Evolutionary conservation across 164 flowering plant species (phyloP).

Genomic region (Macadamia integrifolia): DNA sequence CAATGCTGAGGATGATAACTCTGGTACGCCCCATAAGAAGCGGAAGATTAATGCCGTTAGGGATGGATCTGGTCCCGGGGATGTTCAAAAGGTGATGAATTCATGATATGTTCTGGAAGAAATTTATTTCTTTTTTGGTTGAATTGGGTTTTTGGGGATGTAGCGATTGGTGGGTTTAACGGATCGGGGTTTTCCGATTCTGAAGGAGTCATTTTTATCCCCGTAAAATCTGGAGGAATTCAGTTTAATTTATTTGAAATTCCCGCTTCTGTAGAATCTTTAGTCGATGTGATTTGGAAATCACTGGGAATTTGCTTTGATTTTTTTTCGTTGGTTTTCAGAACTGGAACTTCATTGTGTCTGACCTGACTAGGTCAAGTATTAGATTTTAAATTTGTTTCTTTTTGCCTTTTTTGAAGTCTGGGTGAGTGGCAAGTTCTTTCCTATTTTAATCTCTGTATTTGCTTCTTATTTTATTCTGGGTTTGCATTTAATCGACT

Average conservation of each 20-base stretch:
- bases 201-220: neutral
- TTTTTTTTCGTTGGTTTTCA: conserved; percentile 10
- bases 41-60: conserved; percentile 44
- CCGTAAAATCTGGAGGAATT: neutral
- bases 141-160: neutral
- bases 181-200: neutral
- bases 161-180: neutral
- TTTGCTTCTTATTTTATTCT: conserved; percentile 13
- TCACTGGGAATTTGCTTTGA: conserved; percentile 27
- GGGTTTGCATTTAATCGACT: conserved; percentile 8
- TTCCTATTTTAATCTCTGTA: conserved; percentile 1
- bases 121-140: neutral
- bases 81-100: conserved; percentile 25
- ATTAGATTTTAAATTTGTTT: conserved; percentile 6
- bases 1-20: conserved; percentile 29
- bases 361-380: conserved; percentile 39
- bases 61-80: conserved; percentile 31
- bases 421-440: neutral
- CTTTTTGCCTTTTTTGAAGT: conserved; percentile 7
- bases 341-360: conserved; percentile 12
- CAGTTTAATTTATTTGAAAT: conserved; percentile 1
- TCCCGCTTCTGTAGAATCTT: conserved; percentile 4
- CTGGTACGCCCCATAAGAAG: conserved; percentile 30
- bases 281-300: conserved; percentile 1
- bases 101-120: neutral